phyloP scores from a whole-genome alignment of 495 filamentous ascomycete species.

The Xylaria acuta region DNA sequence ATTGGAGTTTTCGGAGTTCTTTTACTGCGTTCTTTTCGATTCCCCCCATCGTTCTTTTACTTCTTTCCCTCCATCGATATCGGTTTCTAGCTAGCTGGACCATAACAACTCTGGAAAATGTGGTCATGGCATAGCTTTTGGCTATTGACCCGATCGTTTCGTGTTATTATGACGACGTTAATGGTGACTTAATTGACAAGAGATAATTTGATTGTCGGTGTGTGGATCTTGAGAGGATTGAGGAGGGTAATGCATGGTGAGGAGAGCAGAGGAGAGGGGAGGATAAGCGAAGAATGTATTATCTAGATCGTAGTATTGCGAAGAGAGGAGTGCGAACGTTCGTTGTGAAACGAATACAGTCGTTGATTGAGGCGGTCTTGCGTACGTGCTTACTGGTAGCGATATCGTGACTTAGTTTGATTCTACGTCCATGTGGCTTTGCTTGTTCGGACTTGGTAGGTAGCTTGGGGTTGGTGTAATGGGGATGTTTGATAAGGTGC shows the following conservation, averaged over 20 bases:
- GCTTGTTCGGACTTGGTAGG: neutral
- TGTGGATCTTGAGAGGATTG: neutral
- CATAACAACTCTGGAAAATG: constrained; percentile 19
- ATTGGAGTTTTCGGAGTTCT: constrained; percentile 25
- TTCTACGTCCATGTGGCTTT: neutral
- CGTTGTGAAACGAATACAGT: neutral
- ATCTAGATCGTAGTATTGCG: neutral
- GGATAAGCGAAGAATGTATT: constrained; percentile 1
- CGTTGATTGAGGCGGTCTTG: neutral
- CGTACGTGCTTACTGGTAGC: neutral
- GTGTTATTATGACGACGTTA: neutral
- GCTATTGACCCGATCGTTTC: constrained; percentile 16
- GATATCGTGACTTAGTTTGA: neutral
- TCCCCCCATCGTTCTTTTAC: neutral
- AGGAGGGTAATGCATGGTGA: neutral
- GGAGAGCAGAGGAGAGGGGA: neutral
- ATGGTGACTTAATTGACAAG: constrained; percentile 14
- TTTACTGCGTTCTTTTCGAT: constrained; percentile 15
- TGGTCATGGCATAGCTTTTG: constrained; percentile 22
- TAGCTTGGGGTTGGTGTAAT: neutral
- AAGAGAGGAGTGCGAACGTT: neutral
- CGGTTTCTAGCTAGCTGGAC: constrained; percentile 21
- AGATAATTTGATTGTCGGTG: constrained; percentile 10
- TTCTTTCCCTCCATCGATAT: constrained; percentile 7
- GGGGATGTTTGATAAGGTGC: neutral